phyloP scores from a whole-genome alignment of 75 land plant species.

The Cryptomeria japonica region DNA sequence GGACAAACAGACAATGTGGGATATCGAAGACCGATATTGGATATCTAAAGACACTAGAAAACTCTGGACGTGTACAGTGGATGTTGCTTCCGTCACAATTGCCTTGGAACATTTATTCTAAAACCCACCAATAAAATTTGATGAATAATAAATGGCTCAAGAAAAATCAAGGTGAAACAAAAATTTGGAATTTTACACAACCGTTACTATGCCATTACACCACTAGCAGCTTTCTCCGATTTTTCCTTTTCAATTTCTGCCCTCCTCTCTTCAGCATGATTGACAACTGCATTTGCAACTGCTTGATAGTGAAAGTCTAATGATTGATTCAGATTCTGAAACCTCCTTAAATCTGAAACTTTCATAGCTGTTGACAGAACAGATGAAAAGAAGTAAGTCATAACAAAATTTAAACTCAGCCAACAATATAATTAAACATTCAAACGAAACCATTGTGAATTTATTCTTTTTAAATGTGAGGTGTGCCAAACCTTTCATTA shows the following conservation, averaged over 20 bases:
- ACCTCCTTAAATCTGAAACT: conserved; percentile 68
- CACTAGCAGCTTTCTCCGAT: conserved; percentile 55
- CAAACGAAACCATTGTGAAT: neutral
- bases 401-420: neutral
- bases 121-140: conserved; percentile 16
- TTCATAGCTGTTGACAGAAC: conserved; percentile 53
- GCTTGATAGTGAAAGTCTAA: conserved; percentile 90
- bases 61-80: conserved; percentile 13
- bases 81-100: conserved; percentile 16
- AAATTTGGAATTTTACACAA: conserved; percentile 2
- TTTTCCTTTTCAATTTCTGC: conserved; percentile 84
- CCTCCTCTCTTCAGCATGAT: conserved; percentile 91
- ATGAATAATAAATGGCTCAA: conserved; percentile 21
- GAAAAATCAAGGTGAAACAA: neutral
- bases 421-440: neutral
- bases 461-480: neutral
- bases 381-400: neutral
- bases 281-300: conserved; percentile 77
- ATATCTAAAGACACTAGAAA: conserved; percentile 6
- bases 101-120: conserved; percentile 17
- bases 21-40: neutral
- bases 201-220: conserved; percentile 3
- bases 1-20: neutral
- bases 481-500: conserved; percentile 65
- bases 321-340: conserved; percentile 79